Evolutionary conservation across 805 yeast genomes (phyloP), one percentile per base, ranked within the genome.

Genomic region (Schwanniomyces vanrijiae): DNA sequence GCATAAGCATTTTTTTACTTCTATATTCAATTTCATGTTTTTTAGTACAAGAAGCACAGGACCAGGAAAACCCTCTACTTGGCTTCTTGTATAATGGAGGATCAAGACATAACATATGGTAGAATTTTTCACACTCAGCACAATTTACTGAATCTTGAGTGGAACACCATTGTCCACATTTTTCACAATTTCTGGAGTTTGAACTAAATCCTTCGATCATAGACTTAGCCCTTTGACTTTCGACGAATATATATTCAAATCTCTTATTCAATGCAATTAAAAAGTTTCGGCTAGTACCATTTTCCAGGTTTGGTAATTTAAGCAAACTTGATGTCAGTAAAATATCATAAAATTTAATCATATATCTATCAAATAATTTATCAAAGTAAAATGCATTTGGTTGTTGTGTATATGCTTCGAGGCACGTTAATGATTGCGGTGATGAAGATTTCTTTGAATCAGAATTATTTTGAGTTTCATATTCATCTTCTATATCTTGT

Each of bases 51-150:
- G 71, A 62, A 24, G 88, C 91, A 71, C 97, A 90, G 21, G 89
- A 78, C 97, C 97, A 91, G 7, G 90, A 88, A 60, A 89, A 87
- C 1, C 96, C 96, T 47, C 95, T 70, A 38, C 88, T 83, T 1
- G 96, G 97, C 58, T 88, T 88, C 52, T 80, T 80, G 44, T 79
- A 62, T 34, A 90, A 65, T 1, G 97, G 97, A 1, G 97, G 97
- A 50, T 86, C 88, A 41, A 90, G 77, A 59, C 98, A 91, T 31
- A 82, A 72, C 81, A 90, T 80, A 67, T 91, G 98, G 54, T 83
- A 89, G 48, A 73, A 73, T 14, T 77, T 75, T 10, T 75, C 73
- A 63, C 98, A 91, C 43, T 77, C 84, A n/a, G 87, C 86, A 67
- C 98, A 91, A 51, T 75, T 78, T 5, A 91, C 83, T 1, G 91